Base-by-base conservation (phyloP, 805 yeast species). In the Helenozyma baotianmanensis region DNA sequence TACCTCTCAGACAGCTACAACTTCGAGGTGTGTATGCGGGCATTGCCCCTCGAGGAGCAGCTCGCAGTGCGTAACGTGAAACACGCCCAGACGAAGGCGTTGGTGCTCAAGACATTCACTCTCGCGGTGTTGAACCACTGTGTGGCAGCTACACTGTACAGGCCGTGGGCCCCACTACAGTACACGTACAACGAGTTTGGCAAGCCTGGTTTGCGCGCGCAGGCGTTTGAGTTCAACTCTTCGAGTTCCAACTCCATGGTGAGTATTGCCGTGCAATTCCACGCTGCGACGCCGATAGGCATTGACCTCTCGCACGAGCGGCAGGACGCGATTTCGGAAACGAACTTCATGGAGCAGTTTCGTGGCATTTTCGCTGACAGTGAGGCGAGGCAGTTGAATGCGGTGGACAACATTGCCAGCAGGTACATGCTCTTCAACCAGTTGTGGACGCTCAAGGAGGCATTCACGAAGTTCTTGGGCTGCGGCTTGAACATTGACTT, bases 391-490 rank as follows among this genome's bases (percentile, higher is more conserved):
- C 47, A 55, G 16, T 40, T 79, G 7, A 35, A 39, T 5, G n/a
- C 17, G 0, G 29, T 43, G 2, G 35, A 47, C 2, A 41, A 47
- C n/a, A 14, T 29, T 2, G 33, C 35, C 0, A 15, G 38, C 4
- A 48, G 59, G 32, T 56, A 58, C 30, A 40, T 48, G 6, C 42
- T 61, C 2, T 72, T 81, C 44, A 72, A 81, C 13, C 76, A 75
- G 24, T 65, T 71, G 22, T 85, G 95, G 95, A 82, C 95, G 0
- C 53, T 85, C 33, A 85, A 85, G 50, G 95, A 85, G 51, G 76
- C 86, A 14, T 82, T 76, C 48, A 71, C 84, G 6, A 85, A 85
- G 47, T 72, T 68, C 23, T 45, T 71, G 2, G 95, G 94, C 0
- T 56, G 68, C 12, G 94, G 95, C 12, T 25, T 47, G 25, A 47